Evolutionary conservation across 116 monocot species (phyloP), one percentile per base, ranked within the genome.

Genomic region (Papilionanthe hybrid): DNA sequence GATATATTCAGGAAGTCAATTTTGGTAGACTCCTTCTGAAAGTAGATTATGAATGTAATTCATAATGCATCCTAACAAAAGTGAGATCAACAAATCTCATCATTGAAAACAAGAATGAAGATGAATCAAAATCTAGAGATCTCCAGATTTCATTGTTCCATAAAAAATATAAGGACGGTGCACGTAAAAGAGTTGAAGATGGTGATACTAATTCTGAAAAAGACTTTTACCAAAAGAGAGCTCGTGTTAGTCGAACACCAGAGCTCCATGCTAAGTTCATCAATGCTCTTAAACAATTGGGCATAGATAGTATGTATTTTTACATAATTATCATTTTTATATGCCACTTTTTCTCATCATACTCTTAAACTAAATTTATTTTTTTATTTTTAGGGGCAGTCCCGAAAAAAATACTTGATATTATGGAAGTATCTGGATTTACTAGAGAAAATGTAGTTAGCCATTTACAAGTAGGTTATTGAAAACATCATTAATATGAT

Each of bases 191-290:
- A 18, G 72, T 66, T 6, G 77, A 68, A 30, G 78, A 78, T 2
- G 56, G 8, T 42, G 55, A 55, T 53, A 44, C 47, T 27, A 20
- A 72, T 7, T 83, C 78, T 23, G 72, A 78, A 32, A 75, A 41
- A 10, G 80, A 68, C 1, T 10, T 19, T 7, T 56, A 76, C 9
- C 55, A 41, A 18, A 88, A 85, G 48, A 43, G 32, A 32, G 30
- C 74, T 3, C 32, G 74, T n/a, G 45, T 74, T 42, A 19, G 13
- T 11, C 83, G 87, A 83, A 71, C 80, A 1, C 6, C 18, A 4
- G 87, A 87, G 20, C 42, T 87, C 23, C 87, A 87, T 28, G 5
- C 77, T 48, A 65, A 56, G 19, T 87, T 87, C 19, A 28, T 87
- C 22, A 45, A 44, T 55, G 87, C 83, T 75, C 72, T 87, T 27